Evolutionary conservation across 495 filamentous ascomycete genomes (phyloP), one percentile per base, ranked within the genome.

Genomic region (Coniosporium apollinis): DNA sequence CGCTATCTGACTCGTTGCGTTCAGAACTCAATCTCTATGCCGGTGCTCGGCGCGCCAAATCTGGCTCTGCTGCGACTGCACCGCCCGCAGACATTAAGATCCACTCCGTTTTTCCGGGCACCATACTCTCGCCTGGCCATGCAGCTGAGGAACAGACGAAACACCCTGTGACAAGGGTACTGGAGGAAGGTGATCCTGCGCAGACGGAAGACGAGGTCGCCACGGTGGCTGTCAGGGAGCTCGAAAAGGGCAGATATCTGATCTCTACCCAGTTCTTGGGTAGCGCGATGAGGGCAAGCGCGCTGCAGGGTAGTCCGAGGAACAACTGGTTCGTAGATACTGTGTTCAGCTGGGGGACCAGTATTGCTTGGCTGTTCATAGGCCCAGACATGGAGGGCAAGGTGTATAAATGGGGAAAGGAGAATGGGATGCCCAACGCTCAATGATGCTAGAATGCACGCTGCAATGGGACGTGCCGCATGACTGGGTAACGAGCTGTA

Each of bases 1-100:
- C 73, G 25, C 66, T 97, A 19, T 76, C 76, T 19, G 89, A 97
- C 51, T 75, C 74, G 7, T 64, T 97, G 30, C 69, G 66, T 9
- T 81, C 85, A 53, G 89, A 97, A 55, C 61, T 93, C 31, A 62
- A 81, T 37, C 61, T 94, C 34, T 94, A 97, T 59, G 72, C 72
- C 33, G 70, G 69, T 20, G 67, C 66, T 25, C 61, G 61, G 10
- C 64, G 66, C 9, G 59, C 72, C 36, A 61, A 72, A 34, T n/a
- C n/a, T n/a, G n/a, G n/a, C n/a, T n/a, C n/a, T n/a, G 44, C 60
- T 16, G 50, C 54, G 15, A 38, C 39, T 14, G 51, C 48, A 3
- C 49, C 59, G 1, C 51, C 61, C 30, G 58, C 65, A 11, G 67
- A 74, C 42, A 76, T 96, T 32, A 70, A 76, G 38, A 70, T 93